Evolutionary conservation across 305 asterid species (phyloP), one percentile per base, ranked within the genome.

Genomic region (Fraxinus paxiana): DNA sequence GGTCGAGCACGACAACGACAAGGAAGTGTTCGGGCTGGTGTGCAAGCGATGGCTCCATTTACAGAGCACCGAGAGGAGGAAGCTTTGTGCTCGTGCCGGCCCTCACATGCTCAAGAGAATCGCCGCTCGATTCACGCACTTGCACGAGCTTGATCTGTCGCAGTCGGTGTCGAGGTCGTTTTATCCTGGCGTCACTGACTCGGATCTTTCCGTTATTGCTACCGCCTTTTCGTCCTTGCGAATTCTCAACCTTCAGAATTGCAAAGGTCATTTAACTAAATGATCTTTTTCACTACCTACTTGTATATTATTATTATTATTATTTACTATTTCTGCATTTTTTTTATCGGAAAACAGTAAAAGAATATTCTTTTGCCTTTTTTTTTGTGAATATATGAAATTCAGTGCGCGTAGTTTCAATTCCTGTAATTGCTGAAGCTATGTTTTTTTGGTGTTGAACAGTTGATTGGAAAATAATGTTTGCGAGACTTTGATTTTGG

Each of bases 191-290:
- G 73, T 65, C 35, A 65, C 73, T 65, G 73, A 65, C 37, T 65
- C 73, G 37, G 73, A 65, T 65, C 73, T 65, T 65, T 65, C 73
- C 34, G 9, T 65, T 65, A 10, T 65, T 65, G 73, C 73, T 6
- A 12, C 73, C 0, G 73, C 73, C 35, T 65, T 65, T 26, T 26
- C 73, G 28, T 86, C 78, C 86, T 79, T 88, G 82, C 75, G 86
- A 59, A 4, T 81, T 51, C 87, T 88, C 79, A 37, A 46, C 54
- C 88, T 88, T 10, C 87, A 83, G 70, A 81, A 86, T 69, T 86
- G 91, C 74, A 88, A 88, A 88, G 90, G 88, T 88, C 10, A 10
- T 54, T 77, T 26, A 65, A 63, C 72, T 63, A 63, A 22, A 24
- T 24, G 30, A 63, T 63, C 24, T 10, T 20, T 35, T 77, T 15